These are phyloP conservation scores for Podospora tetraspora DNA, from an alignment of 495 filamentous ascomycete genomes.

Conservation along the genomic window DNA sequence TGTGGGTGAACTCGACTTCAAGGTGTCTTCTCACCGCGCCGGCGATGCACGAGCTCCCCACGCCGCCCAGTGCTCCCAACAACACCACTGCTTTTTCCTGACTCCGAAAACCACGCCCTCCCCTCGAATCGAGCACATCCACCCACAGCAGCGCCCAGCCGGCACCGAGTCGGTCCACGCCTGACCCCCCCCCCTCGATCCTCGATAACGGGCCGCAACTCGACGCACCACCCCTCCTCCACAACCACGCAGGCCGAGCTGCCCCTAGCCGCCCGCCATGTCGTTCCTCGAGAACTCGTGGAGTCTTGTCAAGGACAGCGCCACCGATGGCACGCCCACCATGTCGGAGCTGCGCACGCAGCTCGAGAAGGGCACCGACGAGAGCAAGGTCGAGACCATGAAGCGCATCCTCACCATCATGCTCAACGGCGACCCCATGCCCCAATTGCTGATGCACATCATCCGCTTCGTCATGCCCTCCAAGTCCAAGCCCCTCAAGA, in stretches of 20 bases:
- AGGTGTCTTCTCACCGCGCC: slow-evolving; percentile 23
- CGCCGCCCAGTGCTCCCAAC: slow-evolving; percentile 20
- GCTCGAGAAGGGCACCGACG: slow-evolving; percentile 95
- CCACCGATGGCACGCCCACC: slow-evolving; percentile 76
- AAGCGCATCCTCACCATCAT: slow-evolving; percentile 93
- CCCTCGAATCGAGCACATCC: neutral
- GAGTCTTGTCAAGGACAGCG: slow-evolving; percentile 94
- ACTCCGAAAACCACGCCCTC: neutral
- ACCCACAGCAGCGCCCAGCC: neutral
- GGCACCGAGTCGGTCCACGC: neutral
- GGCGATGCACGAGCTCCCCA: slow-evolving; percentile 25
- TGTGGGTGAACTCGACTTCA: slow-evolving; percentile 22
- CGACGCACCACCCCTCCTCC: neutral
- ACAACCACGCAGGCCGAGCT: slow-evolving; percentile 9
- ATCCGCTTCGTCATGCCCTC: slow-evolving; percentile 99
- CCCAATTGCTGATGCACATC: slow-evolving; percentile 95
- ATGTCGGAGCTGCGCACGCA: slow-evolving; percentile 86
- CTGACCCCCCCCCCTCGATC: slow-evolving; percentile 1
- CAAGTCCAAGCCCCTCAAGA: slow-evolving; percentile 94
- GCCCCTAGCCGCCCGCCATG: slow-evolving; percentile 58
- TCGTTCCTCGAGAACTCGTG: slow-evolving; percentile 91
- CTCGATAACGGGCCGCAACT: slow-evolving; percentile 6
- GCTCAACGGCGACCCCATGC: slow-evolving; percentile 97
- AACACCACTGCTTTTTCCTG: neutral
- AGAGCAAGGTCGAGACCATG: slow-evolving; percentile 97